Base-by-base conservation (phyloP, 345 rosid species). In the Dipteronia sinensis region DNA sequence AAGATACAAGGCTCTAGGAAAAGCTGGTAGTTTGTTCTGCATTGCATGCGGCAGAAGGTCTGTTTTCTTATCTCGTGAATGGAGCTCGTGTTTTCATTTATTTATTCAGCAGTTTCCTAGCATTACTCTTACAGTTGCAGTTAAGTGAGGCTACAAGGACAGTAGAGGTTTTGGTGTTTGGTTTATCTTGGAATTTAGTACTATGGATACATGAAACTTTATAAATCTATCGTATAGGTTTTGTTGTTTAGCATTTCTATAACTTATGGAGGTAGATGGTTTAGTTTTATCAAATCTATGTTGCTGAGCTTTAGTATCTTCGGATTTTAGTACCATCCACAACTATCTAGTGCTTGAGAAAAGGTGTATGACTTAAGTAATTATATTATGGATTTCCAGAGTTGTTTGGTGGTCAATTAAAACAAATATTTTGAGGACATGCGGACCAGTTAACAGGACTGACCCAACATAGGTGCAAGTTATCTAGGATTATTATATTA, bases 1-100 rank as follows among this genome's bases (percentile, higher is more conserved):
- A 82, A 90, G 93, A 80, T 91, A 89, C 88, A 78, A 69, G 85
- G 91, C 85, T 82, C 90, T 85, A 85, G 95, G 95, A 82, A 81
- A 88, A 80, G 90, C 90, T 75, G 93, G 95, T 79, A 86, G 89
- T 78, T 84, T 91, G 85, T 89, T 88, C 86, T 91, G 95, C 88
- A 82, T 89, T 55, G 89, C 87, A 10, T 91, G 95, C 65, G 87
- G 93, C 78, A 82, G 83, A 83, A 90, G 95, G 95, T 91, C 76
- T 82, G 91, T 88, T 86, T 84, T 79, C 87, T 85, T 79, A 73
- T 77, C 74, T 76, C 71, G 64, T 64, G 61, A 65, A 44, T 63
- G 79, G 78, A 79, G 58, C 69, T 65, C 55, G 46, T 78, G 31
- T 76, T 81, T 83, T 79, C 77, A 73, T 68, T 19, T 66, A 74